A percentile compares a stretch with the other conserved stretches of the same genome.
Conservation (phyloP, 1,139 yeast genomes). For the Blastobotrys apis region DNA sequence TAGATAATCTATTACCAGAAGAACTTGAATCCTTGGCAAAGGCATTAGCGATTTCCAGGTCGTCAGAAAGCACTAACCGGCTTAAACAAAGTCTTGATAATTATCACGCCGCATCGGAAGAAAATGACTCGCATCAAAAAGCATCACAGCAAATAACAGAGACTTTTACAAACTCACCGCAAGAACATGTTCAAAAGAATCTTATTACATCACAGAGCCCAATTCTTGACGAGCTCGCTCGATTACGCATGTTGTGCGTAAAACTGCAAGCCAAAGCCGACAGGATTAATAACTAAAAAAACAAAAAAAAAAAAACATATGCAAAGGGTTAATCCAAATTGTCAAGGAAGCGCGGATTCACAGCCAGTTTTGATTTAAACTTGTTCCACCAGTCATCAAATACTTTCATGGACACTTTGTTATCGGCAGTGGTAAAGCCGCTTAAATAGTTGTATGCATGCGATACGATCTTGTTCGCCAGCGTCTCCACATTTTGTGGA, state of each 20-base stretch:
- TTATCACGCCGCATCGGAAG: slow-evolving; percentile 3
- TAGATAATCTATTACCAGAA: slow-evolving; percentile 5
- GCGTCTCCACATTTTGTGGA: slow-evolving; percentile 39
- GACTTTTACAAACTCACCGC: slow-evolving; percentile 11
- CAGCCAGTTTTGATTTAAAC: slow-evolving; percentile 65
- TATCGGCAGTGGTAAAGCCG: slow-evolving; percentile 72
- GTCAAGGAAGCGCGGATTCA: slow-evolving; percentile 79
- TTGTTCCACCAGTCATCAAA: slow-evolving; percentile 97
- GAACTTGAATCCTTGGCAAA: slow-evolving; percentile 9
- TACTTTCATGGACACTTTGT: slow-evolving; percentile 80
- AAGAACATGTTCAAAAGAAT: slow-evolving; percentile 15
- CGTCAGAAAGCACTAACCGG: background rate
- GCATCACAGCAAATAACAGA: background rate
- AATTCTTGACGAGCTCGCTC: slow-evolving; percentile 16
- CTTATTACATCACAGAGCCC: slow-evolving; percentile 15
- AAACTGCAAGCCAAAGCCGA: slow-evolving; percentile 14
- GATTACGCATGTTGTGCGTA: slow-evolving; percentile 14
- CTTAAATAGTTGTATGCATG: slow-evolving; percentile 89
- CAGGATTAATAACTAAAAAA: background rate
- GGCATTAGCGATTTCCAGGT: background rate
- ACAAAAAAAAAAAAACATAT: too few relatives aligned
- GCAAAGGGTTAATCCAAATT: slow-evolving; percentile 29
- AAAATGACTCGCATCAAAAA: slow-evolving; percentile 5
- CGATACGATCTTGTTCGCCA: slow-evolving; percentile 84
- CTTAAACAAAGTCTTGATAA: slow-evolving; percentile 4